A percentile compares a stretch with the other conserved stretches of the same genome.
These are phyloP conservation scores for Lyophyllum shimeji DNA, from an alignment of 768 basidiomycete species.

Conservation along the genomic window DNA sequence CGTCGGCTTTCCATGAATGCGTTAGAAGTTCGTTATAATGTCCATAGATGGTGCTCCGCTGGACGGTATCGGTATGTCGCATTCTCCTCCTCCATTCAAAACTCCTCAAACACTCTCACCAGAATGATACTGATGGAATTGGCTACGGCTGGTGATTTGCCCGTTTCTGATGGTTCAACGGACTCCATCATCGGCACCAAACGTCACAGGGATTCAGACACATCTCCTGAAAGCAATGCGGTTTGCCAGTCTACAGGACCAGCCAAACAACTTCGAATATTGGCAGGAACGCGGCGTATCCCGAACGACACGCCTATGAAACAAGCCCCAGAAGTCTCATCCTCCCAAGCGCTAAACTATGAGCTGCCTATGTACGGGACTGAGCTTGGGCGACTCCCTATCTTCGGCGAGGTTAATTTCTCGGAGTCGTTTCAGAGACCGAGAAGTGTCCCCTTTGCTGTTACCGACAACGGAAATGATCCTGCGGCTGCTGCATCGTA, in stretches of 20 bases:
- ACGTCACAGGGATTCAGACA: conserved; percentile 17
- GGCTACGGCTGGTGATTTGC: conserved; percentile 33
- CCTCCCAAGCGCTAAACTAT: conserved; percentile 20
- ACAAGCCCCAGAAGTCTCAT: conserved; percentile 14
- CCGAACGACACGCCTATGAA: conserved; percentile 16
- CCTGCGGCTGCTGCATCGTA: background rate
- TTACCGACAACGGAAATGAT: background rate
- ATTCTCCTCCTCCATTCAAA: background rate
- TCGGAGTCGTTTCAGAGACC: conserved; percentile 23
- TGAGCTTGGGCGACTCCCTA: conserved; percentile 56
- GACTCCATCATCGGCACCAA: conserved; percentile 12
- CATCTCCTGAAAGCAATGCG: background rate
- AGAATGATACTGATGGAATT: conserved; percentile 39
- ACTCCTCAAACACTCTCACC: background rate
- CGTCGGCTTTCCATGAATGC: conserved; percentile 5
- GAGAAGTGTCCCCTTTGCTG: conserved; percentile 1
- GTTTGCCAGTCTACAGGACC: background rate
- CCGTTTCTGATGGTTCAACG: conserved; percentile 15
- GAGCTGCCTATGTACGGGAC: conserved; percentile 55
- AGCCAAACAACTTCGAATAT: conserved; percentile 15
- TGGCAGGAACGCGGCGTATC: conserved; percentile 28
- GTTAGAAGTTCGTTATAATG: background rate
- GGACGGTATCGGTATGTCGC: conserved; percentile 38
- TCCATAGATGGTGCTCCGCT: conserved; percentile 38
- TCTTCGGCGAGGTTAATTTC: conserved; percentile 41